These are phyloP conservation scores for Cochlearia excelsa DNA, from an alignment of 345 rosid genomes.

Conservation along the genomic window DNA sequence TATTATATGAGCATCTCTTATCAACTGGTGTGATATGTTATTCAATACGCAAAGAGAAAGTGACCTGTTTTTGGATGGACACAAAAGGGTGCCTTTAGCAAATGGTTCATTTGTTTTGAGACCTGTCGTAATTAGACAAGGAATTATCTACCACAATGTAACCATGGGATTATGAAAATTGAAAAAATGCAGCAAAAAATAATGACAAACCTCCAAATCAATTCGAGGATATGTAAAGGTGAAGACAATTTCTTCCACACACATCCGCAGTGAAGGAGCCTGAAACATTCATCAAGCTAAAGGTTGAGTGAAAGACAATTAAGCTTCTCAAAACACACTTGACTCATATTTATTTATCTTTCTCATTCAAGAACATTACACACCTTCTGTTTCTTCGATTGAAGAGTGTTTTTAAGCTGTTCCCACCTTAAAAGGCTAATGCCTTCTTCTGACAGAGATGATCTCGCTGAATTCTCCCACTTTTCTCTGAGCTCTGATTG, in stretches of 20 bases:
- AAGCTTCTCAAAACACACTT: constrained; percentile 6
- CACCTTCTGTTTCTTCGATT: constrained; percentile 78
- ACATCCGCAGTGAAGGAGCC: constrained; percentile 66
- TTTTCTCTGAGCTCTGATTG: constrained; percentile 74
- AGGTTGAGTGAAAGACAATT: not conserved
- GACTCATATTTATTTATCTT: not conserved
- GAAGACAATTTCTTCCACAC: constrained; percentile 85
- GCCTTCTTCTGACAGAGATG: constrained; percentile 63
- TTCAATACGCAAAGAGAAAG: constrained; percentile 7
- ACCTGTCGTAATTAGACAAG: constrained; percentile 42
- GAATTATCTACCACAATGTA: not conserved
- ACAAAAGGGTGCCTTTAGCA: constrained; percentile 96
- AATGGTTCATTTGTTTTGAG: constrained; percentile 93
- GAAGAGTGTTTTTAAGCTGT: constrained; percentile 65
- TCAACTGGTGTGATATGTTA: constrained; percentile 6
- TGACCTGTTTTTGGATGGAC: constrained; percentile 91
- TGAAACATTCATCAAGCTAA: constrained; percentile 35
- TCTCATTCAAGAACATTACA: not conserved
- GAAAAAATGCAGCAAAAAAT: not conserved
- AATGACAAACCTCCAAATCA: constrained; percentile 76
- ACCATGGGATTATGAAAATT: not conserved
- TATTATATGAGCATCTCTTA: not conserved
- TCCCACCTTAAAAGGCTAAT: constrained; percentile 70
- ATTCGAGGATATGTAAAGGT: constrained; percentile 84
- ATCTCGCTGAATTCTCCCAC: constrained; percentile 65